These are phyloP conservation scores for Phytophthora pini DNA, from an alignment of 352 stramenopile genomes.

Conservation along the genomic window DNA sequence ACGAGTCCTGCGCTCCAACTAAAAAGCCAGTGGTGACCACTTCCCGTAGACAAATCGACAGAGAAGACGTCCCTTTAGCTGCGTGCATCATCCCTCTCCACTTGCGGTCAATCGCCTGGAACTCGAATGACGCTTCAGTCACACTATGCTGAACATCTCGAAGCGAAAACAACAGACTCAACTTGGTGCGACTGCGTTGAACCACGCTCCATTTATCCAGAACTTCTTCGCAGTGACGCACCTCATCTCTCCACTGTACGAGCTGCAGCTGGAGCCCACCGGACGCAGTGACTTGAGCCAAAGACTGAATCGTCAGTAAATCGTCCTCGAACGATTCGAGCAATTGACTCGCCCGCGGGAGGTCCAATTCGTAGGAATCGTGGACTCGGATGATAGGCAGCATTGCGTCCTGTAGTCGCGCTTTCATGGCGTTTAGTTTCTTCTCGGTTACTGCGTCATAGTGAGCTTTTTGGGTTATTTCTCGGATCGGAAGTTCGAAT, in stretches of 20 bases:
- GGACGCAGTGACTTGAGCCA: conserved; percentile 55
- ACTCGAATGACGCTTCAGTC: conserved; percentile 58
- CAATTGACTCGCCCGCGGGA: conserved; percentile 31
- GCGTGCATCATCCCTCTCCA: conserved; percentile 75
- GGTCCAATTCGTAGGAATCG: conserved; percentile 59
- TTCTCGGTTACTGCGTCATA: conserved; percentile 65
- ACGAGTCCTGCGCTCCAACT: conserved; percentile 41
- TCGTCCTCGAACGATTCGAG: conserved; percentile 62
- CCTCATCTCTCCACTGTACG: conserved; percentile 64
- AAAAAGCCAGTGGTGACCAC: conserved; percentile 67
- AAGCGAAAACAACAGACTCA: conserved; percentile 55
- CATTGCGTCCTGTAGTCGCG: conserved; percentile 39
- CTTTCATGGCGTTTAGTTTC: conserved; percentile 69
- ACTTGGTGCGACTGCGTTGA: conserved; percentile 58
- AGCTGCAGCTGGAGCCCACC: conserved; percentile 44
- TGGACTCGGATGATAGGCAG: conserved; percentile 52
- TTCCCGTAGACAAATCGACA: conserved; percentile 64
- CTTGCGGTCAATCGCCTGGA: conserved; percentile 69
- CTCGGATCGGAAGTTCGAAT: conserved; percentile 60
- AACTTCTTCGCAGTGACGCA: conserved; percentile 65
- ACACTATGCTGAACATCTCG: conserved; percentile 68
- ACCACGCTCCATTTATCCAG: conserved; percentile 62
- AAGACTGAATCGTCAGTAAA: conserved; percentile 60
- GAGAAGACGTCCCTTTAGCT: conserved; percentile 50
- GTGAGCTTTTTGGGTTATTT: conserved; percentile 61